Base-by-base conservation (phyloP, 306 rosid genomes). In the Inga laurina region DNA sequence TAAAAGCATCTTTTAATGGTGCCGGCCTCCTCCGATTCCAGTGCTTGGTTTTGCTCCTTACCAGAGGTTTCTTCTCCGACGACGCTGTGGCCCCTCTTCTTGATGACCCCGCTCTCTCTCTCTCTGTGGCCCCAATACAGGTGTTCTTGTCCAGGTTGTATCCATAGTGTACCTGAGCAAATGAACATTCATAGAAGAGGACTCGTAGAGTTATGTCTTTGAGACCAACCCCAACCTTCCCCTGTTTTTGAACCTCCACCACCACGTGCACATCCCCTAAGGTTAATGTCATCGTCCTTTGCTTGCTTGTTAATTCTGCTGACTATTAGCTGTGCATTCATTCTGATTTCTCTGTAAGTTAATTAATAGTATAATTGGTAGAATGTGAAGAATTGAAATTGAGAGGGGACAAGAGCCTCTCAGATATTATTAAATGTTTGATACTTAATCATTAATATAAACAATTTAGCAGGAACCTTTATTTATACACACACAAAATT, bases 41-140 rank as follows among this genome's bases (percentile, higher is more conserved):
- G 27, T 57, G 35, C 81, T 12, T 19, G 68, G 41, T 76, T 9
- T 12, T 11, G 43, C 27, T 68, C 39, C 54, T 68, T 15, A 8
- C 41, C 37, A 18, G 56, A n/a, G 64, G 15, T 48, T 65, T 27
- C 35, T 64, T 9, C 32, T 65, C 34, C 54, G n/a, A 46, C 44
- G 9, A 46, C 44, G 6, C 32, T 65, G 57, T 64, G 39, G 68
- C 52, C 84, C 78, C 74, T 83, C 74, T 22, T 73, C 81, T 76
- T 64, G 49, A 41, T 78, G 73, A 85, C 15, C 43, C 4, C 27
- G 24, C 82, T 66, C 11, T 45, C 49, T 46, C 51, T 46, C 15
- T 46, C 51, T 46, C 15, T 11, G 4, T 3, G 3, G 0, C 43
- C 1, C 30, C 45, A 70, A 15, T 52, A 43, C 70, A 16, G 21